Percentiles rank a stretch among this genome's conserved stretches.
Evolutionary conservation across 805 yeast genomes (phyloP).

Genomic region (Diddensiella santjacobensis): DNA sequence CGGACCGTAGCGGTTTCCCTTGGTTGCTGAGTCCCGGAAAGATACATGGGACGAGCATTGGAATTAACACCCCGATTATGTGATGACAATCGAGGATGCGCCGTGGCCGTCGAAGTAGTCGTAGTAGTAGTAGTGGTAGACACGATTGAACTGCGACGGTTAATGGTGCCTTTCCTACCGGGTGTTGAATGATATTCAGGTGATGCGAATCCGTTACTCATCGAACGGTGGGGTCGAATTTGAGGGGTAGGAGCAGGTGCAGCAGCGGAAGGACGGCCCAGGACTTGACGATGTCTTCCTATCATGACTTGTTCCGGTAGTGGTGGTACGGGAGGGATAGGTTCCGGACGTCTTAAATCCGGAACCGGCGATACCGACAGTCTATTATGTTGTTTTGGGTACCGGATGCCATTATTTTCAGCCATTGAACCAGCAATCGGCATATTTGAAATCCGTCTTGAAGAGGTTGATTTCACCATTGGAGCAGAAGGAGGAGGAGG

Average conservation of each 20-base stretch:
- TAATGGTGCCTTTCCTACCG: background rate
- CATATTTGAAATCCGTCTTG: background rate
- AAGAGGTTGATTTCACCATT: background rate
- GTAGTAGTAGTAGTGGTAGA: background rate
- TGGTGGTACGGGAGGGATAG: slow-evolving; percentile 24
- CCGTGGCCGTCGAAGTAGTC: background rate
- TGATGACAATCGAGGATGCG: background rate
- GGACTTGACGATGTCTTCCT: slow-evolving; percentile 13
- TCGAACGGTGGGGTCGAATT: background rate
- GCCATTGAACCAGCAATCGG: background rate
- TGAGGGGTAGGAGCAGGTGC: background rate
- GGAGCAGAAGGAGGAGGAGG: background rate
- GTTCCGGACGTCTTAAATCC: background rate
- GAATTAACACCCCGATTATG: background rate
- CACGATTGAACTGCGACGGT: background rate
- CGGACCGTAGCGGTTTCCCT: background rate
- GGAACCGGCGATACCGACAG: slow-evolving; percentile 4
- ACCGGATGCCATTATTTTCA: background rate
- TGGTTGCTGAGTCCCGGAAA: background rate
- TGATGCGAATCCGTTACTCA: background rate
- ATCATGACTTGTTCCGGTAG: slow-evolving; percentile 20
- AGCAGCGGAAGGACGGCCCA: slow-evolving; percentile 1
- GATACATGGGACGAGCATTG: background rate
- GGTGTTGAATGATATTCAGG: too few relatives aligned
- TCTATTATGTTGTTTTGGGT: background rate